Conservation (phyloP, 768 basidiomycete genomes). For the Psilocybe cubensis region DNA sequence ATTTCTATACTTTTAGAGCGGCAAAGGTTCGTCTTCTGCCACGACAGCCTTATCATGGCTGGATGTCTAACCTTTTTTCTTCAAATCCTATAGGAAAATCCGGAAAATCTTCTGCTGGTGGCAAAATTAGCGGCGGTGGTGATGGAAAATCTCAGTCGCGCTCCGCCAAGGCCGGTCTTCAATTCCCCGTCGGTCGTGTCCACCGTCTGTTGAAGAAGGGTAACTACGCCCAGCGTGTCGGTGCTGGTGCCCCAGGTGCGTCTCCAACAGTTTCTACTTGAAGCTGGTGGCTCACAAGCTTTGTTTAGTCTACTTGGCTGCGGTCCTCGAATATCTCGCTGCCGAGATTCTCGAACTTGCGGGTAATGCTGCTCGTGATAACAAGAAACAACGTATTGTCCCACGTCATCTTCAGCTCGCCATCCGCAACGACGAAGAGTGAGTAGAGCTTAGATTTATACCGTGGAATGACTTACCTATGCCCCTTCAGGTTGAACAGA, state of each 20-base stretch:
- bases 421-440: slow-evolving; percentile 94
- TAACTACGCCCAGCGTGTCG: slow-evolving; percentile 87
- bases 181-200: slow-evolving; percentile 93
- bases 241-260: slow-evolving; percentile 83
- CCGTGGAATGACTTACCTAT: slow-evolving; percentile 6
- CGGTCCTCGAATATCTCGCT: slow-evolving; percentile 90
- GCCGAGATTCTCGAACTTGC: slow-evolving; percentile 95
- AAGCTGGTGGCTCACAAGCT: slow-evolving; percentile 6
- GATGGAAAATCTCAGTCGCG: slow-evolving; percentile 66
- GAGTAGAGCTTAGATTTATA: slow-evolving; percentile 23
- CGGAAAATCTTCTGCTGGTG: slow-evolving; percentile 73
- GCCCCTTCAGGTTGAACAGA: slow-evolving; percentile 56
- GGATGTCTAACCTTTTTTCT: background rate
- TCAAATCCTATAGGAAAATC: slow-evolving; percentile 39
- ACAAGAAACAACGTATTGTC: slow-evolving; percentile 95
- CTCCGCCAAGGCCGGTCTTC: slow-evolving; percentile 76
- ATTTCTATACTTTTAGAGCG: slow-evolving; percentile 30
- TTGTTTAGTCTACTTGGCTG: slow-evolving; percentile 82
- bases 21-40: slow-evolving; percentile 35
- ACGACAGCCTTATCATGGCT: slow-evolving; percentile 1
- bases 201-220: slow-evolving; percentile 88
- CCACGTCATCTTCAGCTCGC: slow-evolving; percentile 95
- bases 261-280: slow-evolving; percentile 1
- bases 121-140: slow-evolving; percentile 51
- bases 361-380: slow-evolving; percentile 87